A percentile compares a stretch with the other conserved stretches of the same genome.
phyloP scores from a whole-genome alignment of 495 filamentous ascomycete species.

The Bryoglossum gracile region DNA sequence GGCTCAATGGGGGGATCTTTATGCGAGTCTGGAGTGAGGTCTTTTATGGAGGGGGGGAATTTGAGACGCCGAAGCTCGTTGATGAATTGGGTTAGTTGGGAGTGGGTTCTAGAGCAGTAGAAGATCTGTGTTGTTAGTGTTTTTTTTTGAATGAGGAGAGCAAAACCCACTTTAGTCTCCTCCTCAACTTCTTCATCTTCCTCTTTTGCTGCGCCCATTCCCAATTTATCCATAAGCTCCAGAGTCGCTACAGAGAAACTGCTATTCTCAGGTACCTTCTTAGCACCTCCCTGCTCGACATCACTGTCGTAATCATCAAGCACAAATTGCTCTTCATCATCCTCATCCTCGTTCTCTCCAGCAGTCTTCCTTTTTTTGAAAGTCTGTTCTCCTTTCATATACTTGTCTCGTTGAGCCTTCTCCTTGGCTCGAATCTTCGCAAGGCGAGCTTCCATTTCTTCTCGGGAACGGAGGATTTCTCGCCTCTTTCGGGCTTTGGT shows the following conservation, averaged over 20 bases:
- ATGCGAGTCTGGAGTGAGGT: conserved; percentile 19
- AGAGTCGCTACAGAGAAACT: conserved; percentile 55
- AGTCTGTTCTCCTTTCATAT: conserved; percentile 33
- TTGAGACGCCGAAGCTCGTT: conserved; percentile 77
- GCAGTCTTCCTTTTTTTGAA: conserved; percentile 42
- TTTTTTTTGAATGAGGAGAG: too few relatives aligned
- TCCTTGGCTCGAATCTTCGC: conserved; percentile 63
- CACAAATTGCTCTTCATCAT: conserved; percentile 66
- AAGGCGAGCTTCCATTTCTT: conserved; percentile 64
- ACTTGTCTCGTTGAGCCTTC: conserved; percentile 46
- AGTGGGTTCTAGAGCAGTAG: conserved; percentile 93
- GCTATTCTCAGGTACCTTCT: conserved; percentile 22
- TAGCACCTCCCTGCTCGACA: conserved; percentile 32
- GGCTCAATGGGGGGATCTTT: conserved; percentile 44
- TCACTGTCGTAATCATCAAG: conserved; percentile 78
- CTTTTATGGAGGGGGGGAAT: conserved; percentile 55
- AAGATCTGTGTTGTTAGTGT: conserved; percentile 49
- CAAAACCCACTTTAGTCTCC: conserved; percentile 54
- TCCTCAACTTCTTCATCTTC: conserved; percentile 47
- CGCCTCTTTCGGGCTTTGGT: conserved; percentile 57
- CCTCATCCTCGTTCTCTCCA: conserved; percentile 25
- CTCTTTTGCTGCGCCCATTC: conserved; percentile 27
- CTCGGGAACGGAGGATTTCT: conserved; percentile 55
- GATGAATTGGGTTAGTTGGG: conserved; percentile 90
- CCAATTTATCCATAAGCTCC: conserved; percentile 54